These are phyloP conservation scores for Stephania japonica DNA, from an alignment of 164 flowering plant species.

Conservation along the genomic window DNA sequence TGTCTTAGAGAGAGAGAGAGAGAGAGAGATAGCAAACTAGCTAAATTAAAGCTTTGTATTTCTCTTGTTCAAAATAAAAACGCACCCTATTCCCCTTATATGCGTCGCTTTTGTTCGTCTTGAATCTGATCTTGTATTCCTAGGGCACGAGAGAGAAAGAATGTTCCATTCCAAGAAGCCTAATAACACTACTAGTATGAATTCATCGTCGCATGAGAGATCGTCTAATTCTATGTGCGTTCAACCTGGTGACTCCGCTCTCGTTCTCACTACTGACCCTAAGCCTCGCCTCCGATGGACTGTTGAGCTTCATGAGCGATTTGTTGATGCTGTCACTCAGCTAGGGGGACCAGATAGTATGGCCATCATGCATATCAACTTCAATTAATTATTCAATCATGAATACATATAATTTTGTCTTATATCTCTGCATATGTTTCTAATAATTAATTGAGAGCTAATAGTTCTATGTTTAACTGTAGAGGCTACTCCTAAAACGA, in stretches of 20 bases:
- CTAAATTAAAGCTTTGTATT: neutral
- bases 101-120: slow-evolving; percentile 62
- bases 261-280: slow-evolving; percentile 98
- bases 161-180: slow-evolving; percentile 95
- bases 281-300: slow-evolving; percentile 99
- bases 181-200: slow-evolving; percentile 51
- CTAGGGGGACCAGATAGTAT: slow-evolving; percentile 98
- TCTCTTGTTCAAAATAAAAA: slow-evolving; percentile 34
- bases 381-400: neutral
- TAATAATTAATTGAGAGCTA: neutral
- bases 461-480: slow-evolving; percentile 18
- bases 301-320: slow-evolving; percentile 94
- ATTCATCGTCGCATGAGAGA: slow-evolving; percentile 45
- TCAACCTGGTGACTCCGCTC: slow-evolving; percentile 84
- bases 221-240: slow-evolving; percentile 48
- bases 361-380: slow-evolving; percentile 5
- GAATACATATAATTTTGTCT: neutral
- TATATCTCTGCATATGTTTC: neutral
- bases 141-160: slow-evolving; percentile 31
- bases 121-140: slow-evolving; percentile 48
- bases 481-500: slow-evolving; percentile 98
- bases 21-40: slow-evolving; percentile 14
- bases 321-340: slow-evolving; percentile 97
- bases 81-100: slow-evolving; percentile 68
- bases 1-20: slow-evolving; percentile 13